Base-by-base conservation (phyloP, 371 early-diverging fungal species). In the Mortierella sp. region DNA sequence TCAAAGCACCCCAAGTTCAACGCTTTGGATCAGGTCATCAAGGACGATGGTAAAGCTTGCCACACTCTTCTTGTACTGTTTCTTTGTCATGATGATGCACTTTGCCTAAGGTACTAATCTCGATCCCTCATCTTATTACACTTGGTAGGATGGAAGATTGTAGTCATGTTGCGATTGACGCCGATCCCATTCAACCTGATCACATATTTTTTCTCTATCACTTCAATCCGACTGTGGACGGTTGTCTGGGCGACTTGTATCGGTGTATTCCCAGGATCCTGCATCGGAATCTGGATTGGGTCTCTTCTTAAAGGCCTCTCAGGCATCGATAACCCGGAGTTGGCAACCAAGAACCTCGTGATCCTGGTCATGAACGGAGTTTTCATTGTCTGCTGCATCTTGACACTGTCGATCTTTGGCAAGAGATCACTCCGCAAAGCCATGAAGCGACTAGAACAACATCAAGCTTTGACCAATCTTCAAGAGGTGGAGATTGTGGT, bases 91-190 rank as follows among this genome's bases (percentile, higher is more conserved):
- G 31, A 3, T 37, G 34, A 8, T 37, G n/a, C n/a, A n/a, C n/a
- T n/a, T n/a, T n/a, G n/a, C n/a, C n/a, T n/a, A n/a, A n/a, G n/a
- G n/a, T n/a, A n/a, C n/a, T n/a, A n/a, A n/a, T n/a, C n/a, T n/a
- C n/a, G n/a, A n/a, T n/a, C n/a, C n/a, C n/a, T n/a, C n/a, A n/a
- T n/a, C n/a, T n/a, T 32, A 39, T 42, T 5, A 1, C 41, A 52
- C 31, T 12, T 71, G n/a, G n/a, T n/a, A 80, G 80, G 80, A 11
- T 80, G 80, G 80, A 80, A 76, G 56, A 80, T 80, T 48, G 80
- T 80, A 19, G 78, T 80, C 34, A 80, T 80, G 80, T 42, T 80
- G 28, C 70, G 80, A 8, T 31, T 80, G 64, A 76, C 80, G 0
- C 80, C 80, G 2, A 49, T 80, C 19, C 80, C 80, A 14, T 80